A percentile compares a stretch with the other conserved stretches of the same genome.
Evolutionary conservation across 2,329 filamentous ascomycete genomes (phyloP).

Genomic region (Alternaria postmessia): DNA sequence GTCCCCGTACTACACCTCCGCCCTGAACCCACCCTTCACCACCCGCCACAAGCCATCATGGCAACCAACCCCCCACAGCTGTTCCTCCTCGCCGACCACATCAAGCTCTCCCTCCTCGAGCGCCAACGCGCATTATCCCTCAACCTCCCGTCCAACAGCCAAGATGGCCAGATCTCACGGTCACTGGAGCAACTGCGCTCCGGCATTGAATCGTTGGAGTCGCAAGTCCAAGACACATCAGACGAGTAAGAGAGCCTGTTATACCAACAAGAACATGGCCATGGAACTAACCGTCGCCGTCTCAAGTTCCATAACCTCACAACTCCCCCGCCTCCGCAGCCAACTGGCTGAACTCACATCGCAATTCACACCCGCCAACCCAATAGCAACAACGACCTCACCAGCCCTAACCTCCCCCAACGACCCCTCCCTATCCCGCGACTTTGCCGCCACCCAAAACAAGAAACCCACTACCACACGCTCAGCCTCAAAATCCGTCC

Average conservation of each 20-base stretch:
- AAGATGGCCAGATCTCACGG: constrained; percentile 87
- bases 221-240: constrained; percentile 65
- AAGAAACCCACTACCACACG: constrained; percentile 37
- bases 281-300: background rate
- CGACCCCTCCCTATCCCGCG: constrained; percentile 47
- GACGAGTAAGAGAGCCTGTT: constrained; percentile 58
- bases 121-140: constrained; percentile 84
- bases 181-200: constrained; percentile 87
- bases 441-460: constrained; percentile 49
- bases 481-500: constrained; percentile 73
- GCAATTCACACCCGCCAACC: constrained; percentile 75
- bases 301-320: constrained; percentile 53
- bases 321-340: constrained; percentile 72
- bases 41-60: constrained; percentile 31
- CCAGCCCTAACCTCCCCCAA: constrained; percentile 55
- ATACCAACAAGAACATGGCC: background rate
- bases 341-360: constrained; percentile 79
- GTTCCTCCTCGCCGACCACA: constrained; percentile 92
- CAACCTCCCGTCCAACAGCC: constrained; percentile 77
- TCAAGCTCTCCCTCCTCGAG: constrained; percentile 94
- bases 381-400: constrained; percentile 53
- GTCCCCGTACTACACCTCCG: constrained; percentile 8
- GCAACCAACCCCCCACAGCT: constrained; percentile 72
- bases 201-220: constrained; percentile 75
- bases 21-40: constrained; percentile 11